Evolutionary conservation across 805 yeast genomes (phyloP).

Genomic region (Nakazawaea peltata): DNA sequence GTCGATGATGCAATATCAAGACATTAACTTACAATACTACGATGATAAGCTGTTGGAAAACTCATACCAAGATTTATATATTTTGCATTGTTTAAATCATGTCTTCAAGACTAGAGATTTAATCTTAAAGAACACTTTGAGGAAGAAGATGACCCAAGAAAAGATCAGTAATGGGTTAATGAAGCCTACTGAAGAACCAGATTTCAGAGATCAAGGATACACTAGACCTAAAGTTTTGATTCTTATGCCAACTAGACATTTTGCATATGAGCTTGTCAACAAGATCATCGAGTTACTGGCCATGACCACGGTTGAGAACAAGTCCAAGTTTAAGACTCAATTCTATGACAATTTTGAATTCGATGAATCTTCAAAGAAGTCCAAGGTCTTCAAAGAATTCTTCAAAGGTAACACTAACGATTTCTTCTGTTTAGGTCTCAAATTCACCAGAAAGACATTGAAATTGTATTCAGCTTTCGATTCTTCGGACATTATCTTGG

Average conservation of each 20-base stretch:
- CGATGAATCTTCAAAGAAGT: slow-evolving; percentile 42
- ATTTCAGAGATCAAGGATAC: slow-evolving; percentile 87
- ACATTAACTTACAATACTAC: slow-evolving; percentile 48
- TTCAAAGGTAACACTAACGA: slow-evolving; percentile 91
- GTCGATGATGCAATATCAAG: slow-evolving; percentile 67
- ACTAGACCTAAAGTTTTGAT: slow-evolving; percentile 86
- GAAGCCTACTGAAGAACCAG: slow-evolving; percentile 34
- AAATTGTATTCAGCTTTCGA: slow-evolving; percentile 81
- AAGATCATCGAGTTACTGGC: slow-evolving; percentile 56
- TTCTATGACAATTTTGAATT: slow-evolving; percentile 42
- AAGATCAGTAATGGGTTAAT: slow-evolving; percentile 26
- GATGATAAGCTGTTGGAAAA: slow-evolving; percentile 31
- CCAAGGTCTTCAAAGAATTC: slow-evolving; percentile 70
- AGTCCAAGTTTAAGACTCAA: slow-evolving; percentile 63
- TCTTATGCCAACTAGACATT: slow-evolving; percentile 75
- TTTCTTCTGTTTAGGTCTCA: slow-evolving; percentile 84
- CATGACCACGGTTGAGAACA: slow-evolving; percentile 72
- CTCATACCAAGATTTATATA: slow-evolving; percentile 51
- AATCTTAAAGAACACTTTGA: slow-evolving; percentile 69
- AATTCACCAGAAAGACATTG: slow-evolving; percentile 80
- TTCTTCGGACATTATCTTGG: slow-evolving; percentile 77
- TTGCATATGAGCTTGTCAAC: slow-evolving; percentile 63
- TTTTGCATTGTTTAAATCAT: slow-evolving; percentile 74
- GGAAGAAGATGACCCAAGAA: slow-evolving; percentile 32
- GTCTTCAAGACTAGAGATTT: slow-evolving; percentile 79